Percentiles rank a stretch among this genome's conserved stretches.
These are phyloP conservation scores for Kwoniella heveanensis DNA, from an alignment of 768 basidiomycete genomes.

Conservation along the genomic window DNA sequence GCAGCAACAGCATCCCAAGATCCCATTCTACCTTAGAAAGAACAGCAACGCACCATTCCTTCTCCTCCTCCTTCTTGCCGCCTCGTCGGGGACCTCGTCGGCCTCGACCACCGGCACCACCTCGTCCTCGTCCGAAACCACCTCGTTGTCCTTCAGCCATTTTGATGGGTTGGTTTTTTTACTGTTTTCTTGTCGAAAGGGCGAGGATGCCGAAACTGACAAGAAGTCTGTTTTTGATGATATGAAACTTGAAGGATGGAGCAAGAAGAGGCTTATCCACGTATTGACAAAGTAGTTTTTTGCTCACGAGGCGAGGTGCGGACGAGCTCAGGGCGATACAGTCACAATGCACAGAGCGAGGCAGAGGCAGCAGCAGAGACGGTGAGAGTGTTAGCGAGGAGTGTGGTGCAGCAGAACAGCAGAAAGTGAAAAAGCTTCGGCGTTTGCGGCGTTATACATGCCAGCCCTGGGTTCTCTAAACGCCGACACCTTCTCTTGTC, in stretches of 20 bases:
- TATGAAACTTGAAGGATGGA: slow-evolving; percentile 32
- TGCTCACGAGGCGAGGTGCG: slow-evolving; percentile 2
- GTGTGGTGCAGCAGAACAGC: neutral
- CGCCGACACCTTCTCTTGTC: neutral
- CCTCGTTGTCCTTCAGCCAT: slow-evolving; percentile 64
- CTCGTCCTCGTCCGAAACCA: slow-evolving; percentile 78
- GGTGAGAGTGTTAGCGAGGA: neutral
- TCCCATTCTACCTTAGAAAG: neutral
- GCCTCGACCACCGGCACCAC: slow-evolving; percentile 61
- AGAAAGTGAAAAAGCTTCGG: slow-evolving; percentile 1
- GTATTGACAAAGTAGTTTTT: slow-evolving; percentile 9
- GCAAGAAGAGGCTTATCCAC: neutral
- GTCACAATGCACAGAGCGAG: neutral
- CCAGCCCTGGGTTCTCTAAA: slow-evolving; percentile 1
- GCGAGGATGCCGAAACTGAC: slow-evolving; percentile 12
- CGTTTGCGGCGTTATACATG: slow-evolving; percentile 6
- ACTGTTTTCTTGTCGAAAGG: slow-evolving; percentile 18
- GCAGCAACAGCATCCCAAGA: neutral
- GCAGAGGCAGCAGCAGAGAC: neutral
- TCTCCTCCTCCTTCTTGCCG: slow-evolving; percentile 98
- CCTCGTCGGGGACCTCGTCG: slow-evolving; percentile 86
- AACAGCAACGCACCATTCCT: slow-evolving; percentile 78
- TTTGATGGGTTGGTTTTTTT: slow-evolving; percentile 27
- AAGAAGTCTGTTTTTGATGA: slow-evolving; percentile 8
- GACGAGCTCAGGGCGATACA: no score